Evolutionary conservation across 305 asterid species (phyloP).

Genomic region (Fraxinus angustifolia): DNA sequence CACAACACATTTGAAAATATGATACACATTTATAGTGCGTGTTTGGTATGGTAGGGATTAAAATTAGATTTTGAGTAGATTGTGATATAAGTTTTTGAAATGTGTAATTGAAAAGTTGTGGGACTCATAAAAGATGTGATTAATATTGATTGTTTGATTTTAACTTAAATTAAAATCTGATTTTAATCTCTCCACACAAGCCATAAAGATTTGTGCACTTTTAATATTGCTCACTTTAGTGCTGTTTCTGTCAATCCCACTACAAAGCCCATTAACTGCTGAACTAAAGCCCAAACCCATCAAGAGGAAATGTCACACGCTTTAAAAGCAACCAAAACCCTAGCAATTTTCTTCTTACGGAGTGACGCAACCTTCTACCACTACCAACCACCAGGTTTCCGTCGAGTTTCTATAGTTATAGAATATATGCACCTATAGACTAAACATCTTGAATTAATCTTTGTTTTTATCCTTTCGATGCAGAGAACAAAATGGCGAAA

Average conservation of each 20-base stretch:
- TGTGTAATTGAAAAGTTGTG: too few relatives aligned
- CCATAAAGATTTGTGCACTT: background rate
- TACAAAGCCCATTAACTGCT: background rate
- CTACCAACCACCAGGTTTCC: background rate
- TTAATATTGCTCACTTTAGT: background rate
- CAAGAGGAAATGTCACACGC: background rate
- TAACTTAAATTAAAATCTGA: too few relatives aligned
- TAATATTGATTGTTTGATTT: too few relatives aligned
- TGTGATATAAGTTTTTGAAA: too few relatives aligned
- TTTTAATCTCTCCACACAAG: background rate
- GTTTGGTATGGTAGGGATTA: too few relatives aligned
- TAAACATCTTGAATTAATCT: background rate
- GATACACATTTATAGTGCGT: background rate
- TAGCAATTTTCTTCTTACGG: background rate
- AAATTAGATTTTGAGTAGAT: too few relatives aligned
- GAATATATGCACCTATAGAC: background rate
- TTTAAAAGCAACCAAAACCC: background rate
- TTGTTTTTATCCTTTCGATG: background rate
- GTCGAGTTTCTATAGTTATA: too few relatives aligned
- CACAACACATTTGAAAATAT: background rate
- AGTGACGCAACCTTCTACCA: background rate
- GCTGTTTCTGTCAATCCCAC: background rate
- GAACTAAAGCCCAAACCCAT: background rate
- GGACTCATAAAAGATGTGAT: too few relatives aligned
- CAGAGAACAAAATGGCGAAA: slow-evolving; percentile 28